Evolutionary conservation across 371 early-diverging fungal species (phyloP), one percentile per base, ranked within the genome.

Genomic region (Blyttiomyces sp.): DNA sequence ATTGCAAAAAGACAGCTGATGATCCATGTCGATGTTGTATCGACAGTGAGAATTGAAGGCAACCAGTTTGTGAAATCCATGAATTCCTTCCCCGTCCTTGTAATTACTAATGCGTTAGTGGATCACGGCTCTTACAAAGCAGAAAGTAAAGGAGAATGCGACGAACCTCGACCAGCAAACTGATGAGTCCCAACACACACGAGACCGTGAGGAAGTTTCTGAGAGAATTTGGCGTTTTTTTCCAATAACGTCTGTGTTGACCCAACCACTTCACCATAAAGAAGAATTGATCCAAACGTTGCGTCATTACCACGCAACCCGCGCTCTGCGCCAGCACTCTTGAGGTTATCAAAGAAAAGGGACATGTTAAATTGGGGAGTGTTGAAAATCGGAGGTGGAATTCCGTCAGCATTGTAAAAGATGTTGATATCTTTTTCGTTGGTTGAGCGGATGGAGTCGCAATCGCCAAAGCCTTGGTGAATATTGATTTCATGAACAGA

Each of bases 231-330:
- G 26, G 75, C 68, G 69, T 95, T 94, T 80, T 87, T 90, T 59
- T 94, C 94, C 31, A 96, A 70, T 35, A 95, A 65, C 1, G 94
- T 91, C 69, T 95, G 96, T 1, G 96, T 97, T 16, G 93, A 93
- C 1, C 82, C 78, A 3, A 92, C 75, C 0, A 86, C 82, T 46
- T 89, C 81, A 4, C 88, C 81, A 73, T 92, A 94, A 57, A 94
- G 59, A 2, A 93, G 56, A 32, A 71, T 77, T 33, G 82, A 84
- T 13, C 96, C 96, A 64, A 88, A 86, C 11, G 66, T 74, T 68
- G 68, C 66, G 9, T 49, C 51, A 21, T 63, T 68, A 13, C 63
- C 63, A 57, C 61, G 69, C 61, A 64, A 60, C 46, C 67, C 64
- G 28, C 59, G 27, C 17, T 45, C 39, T 35, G 16, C 42, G 5